Evolutionary conservation across 2,329 filamentous ascomycete species (phyloP).

Genomic region (Fusarium verrucosum): DNA sequence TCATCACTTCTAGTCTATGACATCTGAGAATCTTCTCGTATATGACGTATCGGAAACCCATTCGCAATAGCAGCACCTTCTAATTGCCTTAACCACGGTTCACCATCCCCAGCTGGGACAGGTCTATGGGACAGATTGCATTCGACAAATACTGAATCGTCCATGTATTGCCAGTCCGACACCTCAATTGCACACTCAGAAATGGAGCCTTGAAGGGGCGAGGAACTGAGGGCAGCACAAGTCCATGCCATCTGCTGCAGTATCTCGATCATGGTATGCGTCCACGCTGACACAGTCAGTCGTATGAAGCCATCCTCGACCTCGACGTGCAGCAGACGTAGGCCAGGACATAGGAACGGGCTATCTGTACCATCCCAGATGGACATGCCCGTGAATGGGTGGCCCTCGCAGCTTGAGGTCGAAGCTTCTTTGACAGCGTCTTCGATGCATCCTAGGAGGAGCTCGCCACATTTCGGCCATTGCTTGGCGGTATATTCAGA

Average conservation of each 20-base stretch:
- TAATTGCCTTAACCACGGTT: slow-evolving; percentile 45
- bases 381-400: slow-evolving; percentile 47
- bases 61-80: slow-evolving; percentile 47
- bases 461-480: slow-evolving; percentile 48
- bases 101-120: slow-evolving; percentile 42
- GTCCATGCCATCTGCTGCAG: slow-evolving; percentile 53
- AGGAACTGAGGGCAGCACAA: slow-evolving; percentile 49
- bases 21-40: slow-evolving; percentile 5
- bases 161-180: slow-evolving; percentile 46
- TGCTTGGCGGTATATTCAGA: slow-evolving; percentile 46
- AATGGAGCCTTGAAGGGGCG: slow-evolving; percentile 46
- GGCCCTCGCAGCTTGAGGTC: slow-evolving; percentile 36
- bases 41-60: slow-evolving; percentile 47
- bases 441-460: slow-evolving; percentile 47
- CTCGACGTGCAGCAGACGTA: slow-evolving; percentile 50
- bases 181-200: slow-evolving; percentile 48
- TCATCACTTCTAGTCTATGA: not conserved
- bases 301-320: slow-evolving; percentile 47
- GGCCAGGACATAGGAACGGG: slow-evolving; percentile 42
- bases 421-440: slow-evolving; percentile 47
- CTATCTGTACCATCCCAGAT: slow-evolving; percentile 49
- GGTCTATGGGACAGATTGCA: slow-evolving; percentile 48
- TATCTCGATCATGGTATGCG: slow-evolving; percentile 49
- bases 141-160: slow-evolving; percentile 49
- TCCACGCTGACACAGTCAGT: slow-evolving; percentile 49